Evolutionary conservation across 805 yeast species (phyloP).

Genomic region (Naumovozyma baii): DNA sequence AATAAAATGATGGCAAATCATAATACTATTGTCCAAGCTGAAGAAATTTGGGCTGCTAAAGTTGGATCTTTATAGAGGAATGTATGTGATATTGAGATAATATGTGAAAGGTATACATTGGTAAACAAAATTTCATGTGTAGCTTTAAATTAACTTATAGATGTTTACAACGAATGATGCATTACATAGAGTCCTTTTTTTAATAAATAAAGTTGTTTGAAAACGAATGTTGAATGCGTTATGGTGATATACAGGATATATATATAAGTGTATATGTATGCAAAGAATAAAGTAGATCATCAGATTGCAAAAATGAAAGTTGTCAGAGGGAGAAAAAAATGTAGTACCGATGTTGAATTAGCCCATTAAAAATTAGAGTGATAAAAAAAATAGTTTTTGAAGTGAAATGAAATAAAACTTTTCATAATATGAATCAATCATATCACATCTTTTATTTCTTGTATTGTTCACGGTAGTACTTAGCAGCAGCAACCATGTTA

Average conservation of each 20-base stretch:
- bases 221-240: conserved; percentile 33
- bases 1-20: conserved; percentile 94
- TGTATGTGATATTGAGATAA: too few species aligned
- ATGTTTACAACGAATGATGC: too few species aligned
- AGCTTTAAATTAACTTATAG: too few species aligned
- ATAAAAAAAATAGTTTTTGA: conserved; percentile 3
- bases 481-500: conserved; percentile 99
- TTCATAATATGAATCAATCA: background rate
- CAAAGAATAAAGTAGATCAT: background rate
- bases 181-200: too few species aligned
- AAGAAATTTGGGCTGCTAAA: conserved; percentile 55
- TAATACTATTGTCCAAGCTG: conserved; percentile 87
- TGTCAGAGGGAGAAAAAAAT: background rate
- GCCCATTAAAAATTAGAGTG: conserved; percentile 1
- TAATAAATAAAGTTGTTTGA: background rate
- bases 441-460: conserved; percentile 7
- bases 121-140: background rate
- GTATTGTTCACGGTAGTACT: conserved; percentile 72
- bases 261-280: conserved; percentile 7
- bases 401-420: too few species aligned
- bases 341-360: conserved; percentile 7
- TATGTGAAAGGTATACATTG: background rate
- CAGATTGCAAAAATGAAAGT: background rate
- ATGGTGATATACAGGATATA: conserved; percentile 11
- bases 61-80: conserved; percentile 19